phyloP scores from a whole-genome alignment of 2,329 filamentous ascomycete species.

The Chaetomium globosum region DNA sequence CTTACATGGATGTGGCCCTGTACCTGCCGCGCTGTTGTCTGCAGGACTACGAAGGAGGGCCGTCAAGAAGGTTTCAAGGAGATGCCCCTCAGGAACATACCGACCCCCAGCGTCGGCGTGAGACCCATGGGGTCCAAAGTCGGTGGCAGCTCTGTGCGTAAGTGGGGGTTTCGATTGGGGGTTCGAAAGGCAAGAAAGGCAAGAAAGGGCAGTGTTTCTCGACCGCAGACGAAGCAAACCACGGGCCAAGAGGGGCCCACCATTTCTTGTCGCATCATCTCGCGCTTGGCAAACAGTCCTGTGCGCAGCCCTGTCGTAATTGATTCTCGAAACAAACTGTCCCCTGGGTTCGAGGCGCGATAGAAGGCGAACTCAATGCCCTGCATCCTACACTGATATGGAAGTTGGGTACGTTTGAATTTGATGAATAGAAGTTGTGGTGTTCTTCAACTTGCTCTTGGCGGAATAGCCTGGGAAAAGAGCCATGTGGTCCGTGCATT shows the following conservation, averaged over 20 bases:
- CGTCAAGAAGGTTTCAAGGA: conserved; percentile 12
- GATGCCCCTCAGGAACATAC: neutral
- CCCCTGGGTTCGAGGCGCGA: neutral
- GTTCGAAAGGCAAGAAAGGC: neutral
- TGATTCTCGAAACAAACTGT: conserved; percentile 20
- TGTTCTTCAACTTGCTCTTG: no score
- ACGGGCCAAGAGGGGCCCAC: neutral
- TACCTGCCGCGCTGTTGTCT: neutral
- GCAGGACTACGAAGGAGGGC: neutral
- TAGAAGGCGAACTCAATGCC: neutral
- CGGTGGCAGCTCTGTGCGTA: neutral
- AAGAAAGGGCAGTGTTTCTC: neutral
- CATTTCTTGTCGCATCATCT: conserved; percentile 20
- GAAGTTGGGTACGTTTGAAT: neutral
- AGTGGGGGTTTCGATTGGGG: neutral
- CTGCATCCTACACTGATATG: neutral
- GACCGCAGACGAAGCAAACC: conserved; percentile 1
- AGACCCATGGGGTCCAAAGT: neutral
- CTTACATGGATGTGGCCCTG: conserved; percentile 10
- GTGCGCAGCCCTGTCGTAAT: conserved; percentile 13
- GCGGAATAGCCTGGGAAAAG: no score
- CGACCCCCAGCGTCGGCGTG: no score
- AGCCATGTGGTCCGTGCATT: conserved; percentile 2
- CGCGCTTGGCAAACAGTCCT: conserved; percentile 14
- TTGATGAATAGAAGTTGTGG: neutral